Conservation (phyloP, 2,329 filamentous ascomycete genomes). For the Arthrobotrys entomopaga region DNA sequence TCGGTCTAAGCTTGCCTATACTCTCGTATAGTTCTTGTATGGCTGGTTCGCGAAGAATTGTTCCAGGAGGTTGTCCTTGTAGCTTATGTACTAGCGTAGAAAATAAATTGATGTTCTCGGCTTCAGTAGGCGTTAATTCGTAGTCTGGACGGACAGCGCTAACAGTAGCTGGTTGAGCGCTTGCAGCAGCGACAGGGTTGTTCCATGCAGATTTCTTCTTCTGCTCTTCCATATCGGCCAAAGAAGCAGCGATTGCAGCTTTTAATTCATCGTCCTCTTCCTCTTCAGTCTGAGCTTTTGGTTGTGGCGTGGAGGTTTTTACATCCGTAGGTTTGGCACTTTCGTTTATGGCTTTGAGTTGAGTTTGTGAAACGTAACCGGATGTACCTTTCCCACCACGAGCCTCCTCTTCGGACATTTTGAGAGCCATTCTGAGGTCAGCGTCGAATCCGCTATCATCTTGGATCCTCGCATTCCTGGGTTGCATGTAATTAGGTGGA, state of each 20-base stretch:
- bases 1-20: constrained; percentile 90
- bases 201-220: constrained; percentile 86
- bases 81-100: constrained; percentile 91
- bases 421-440: constrained; percentile 88
- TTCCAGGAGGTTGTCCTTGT: constrained; percentile 93
- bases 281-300: constrained; percentile 67
- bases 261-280: constrained; percentile 94
- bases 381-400: constrained; percentile 73
- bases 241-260: constrained; percentile 91
- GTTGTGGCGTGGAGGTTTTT: constrained; percentile 63
- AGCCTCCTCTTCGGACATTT: constrained; percentile 96
- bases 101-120: constrained; percentile 97
- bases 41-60: constrained; percentile 94
- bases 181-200: constrained; percentile 65
- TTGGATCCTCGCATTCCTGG: constrained; percentile 79
- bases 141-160: constrained; percentile 70
- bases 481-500: constrained; percentile 78
- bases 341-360: constrained; percentile 62
- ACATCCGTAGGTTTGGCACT: constrained; percentile 59
- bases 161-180: constrained; percentile 63
- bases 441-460: constrained; percentile 89
- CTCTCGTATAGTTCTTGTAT: constrained; percentile 98
- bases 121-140: constrained; percentile 90
- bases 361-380: constrained; percentile 76
- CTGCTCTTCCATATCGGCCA: constrained; percentile 97